These are phyloP conservation scores for Beauveria scarabaeidicola DNA, from an alignment of 2,329 filamentous ascomycete species.

Conservation along the genomic window DNA sequence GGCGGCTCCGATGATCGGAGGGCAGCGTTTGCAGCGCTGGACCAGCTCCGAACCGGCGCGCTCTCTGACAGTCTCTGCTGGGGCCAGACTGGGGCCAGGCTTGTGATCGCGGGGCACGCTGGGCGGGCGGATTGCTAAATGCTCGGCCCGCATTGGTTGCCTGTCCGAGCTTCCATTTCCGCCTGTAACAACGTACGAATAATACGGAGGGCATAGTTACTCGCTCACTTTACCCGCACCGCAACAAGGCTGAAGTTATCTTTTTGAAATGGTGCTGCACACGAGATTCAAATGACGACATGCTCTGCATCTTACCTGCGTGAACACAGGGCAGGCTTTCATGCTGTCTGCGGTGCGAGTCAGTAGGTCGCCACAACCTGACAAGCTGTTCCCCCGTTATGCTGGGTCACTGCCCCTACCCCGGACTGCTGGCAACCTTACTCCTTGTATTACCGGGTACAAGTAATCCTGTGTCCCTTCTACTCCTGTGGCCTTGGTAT, in stretches of 20 bases:
- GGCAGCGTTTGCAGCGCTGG: not conserved
- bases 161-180: not conserved
- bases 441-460: too few relatives aligned
- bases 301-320: too few relatives aligned
- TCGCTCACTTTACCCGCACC: too few relatives aligned
- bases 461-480: too few relatives aligned
- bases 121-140: constrained; percentile 22
- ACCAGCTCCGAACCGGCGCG: constrained; percentile 18
- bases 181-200: not conserved
- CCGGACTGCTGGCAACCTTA: too few relatives aligned
- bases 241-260: too few relatives aligned
- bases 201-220: too few relatives aligned
- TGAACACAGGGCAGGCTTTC: too few relatives aligned
- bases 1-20: constrained; percentile 25
- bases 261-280: too few relatives aligned
- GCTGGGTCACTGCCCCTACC: not conserved
- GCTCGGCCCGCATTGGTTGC: constrained; percentile 17
- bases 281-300: too few relatives aligned
- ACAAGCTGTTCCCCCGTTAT: too few relatives aligned
- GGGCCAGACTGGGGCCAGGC: not conserved
- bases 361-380: not conserved
- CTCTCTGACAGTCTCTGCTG: not conserved
- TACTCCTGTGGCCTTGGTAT: too few relatives aligned
- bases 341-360: not conserved
- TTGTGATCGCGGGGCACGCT: constrained; percentile 16